Evolutionary conservation across 495 filamentous ascomycete species (phyloP).

Genomic region (Bacidia gigantensis): DNA sequence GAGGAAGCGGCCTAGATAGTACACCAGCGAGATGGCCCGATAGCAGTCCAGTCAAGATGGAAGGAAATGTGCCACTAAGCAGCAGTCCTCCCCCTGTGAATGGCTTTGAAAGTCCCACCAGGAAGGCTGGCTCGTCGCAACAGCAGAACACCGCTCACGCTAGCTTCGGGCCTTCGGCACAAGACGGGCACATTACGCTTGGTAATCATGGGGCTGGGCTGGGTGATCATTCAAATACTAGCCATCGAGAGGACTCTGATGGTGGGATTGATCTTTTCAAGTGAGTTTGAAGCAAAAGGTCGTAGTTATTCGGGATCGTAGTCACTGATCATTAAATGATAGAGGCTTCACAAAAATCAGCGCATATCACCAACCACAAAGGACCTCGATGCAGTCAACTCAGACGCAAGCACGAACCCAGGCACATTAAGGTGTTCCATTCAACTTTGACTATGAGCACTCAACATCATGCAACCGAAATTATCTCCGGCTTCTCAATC

Average conservation of each 20-base stretch:
- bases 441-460: not conserved
- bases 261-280: slow-evolving; percentile 53
- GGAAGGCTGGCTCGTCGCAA: slow-evolving; percentile 1
- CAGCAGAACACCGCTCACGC: slow-evolving; percentile 13
- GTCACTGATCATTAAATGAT: slow-evolving; percentile 21
- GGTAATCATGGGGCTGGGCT: not conserved
- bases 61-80: slow-evolving; percentile 45
- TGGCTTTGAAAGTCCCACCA: slow-evolving; percentile 23
- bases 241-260: slow-evolving; percentile 37
- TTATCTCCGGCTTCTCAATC: too few species aligned
- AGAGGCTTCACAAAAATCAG: slow-evolving; percentile 64
- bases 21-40: slow-evolving; percentile 59
- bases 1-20: slow-evolving; percentile 48
- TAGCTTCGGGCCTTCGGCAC: slow-evolving; percentile 16
- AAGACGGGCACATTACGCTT: slow-evolving; percentile 25
- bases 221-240: slow-evolving; percentile 5
- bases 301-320: too few species aligned
- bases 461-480: too few species aligned
- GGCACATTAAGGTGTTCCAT: not conserved
- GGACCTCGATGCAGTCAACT: slow-evolving; percentile 17
- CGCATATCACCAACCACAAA: slow-evolving; percentile 45
- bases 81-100: slow-evolving; percentile 45
- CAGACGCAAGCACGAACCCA: not conserved
- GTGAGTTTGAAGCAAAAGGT: too few species aligned
- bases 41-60: slow-evolving; percentile 44